Conservation (phyloP, 2,329 filamentous ascomycete genomes). For the Stagonosporopsis rhizophila region DNA sequence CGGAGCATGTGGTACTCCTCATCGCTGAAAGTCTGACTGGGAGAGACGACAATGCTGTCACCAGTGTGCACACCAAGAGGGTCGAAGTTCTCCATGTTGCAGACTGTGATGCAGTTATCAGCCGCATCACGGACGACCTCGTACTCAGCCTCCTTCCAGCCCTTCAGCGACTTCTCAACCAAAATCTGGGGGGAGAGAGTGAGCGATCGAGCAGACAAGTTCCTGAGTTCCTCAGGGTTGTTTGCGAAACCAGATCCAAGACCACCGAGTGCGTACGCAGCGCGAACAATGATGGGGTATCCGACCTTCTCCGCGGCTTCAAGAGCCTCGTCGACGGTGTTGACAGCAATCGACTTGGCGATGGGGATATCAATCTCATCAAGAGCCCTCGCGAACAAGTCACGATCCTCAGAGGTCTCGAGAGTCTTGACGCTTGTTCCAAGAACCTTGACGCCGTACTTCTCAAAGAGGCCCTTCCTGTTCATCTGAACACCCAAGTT, state of each 20-base stretch:
- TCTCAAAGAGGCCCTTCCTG: constrained; percentile 91
- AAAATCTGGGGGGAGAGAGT: constrained; percentile 95
- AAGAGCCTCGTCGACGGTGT: constrained; percentile 89
- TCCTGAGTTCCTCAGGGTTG: constrained; percentile 90
- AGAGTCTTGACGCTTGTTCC: constrained; percentile 94
- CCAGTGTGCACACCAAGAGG: constrained; percentile 97
- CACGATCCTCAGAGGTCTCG: constrained; percentile 93
- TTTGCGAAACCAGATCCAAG: constrained; percentile 95
- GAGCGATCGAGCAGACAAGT: constrained; percentile 90
- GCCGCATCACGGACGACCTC: constrained; percentile 96
- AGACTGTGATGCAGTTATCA: constrained; percentile 99
- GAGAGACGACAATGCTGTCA: constrained; percentile 97
- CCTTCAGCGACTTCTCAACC: constrained; percentile 98
- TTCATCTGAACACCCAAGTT: constrained; percentile 98
- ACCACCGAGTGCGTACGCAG: constrained; percentile 94
- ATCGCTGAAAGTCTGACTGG: constrained; percentile 94
- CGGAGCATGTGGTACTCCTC: constrained; percentile 99
- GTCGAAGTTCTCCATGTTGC: constrained; percentile 99
- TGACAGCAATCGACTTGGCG: constrained; percentile 91
- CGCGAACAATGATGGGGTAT: constrained; percentile 97
- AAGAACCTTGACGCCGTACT: constrained; percentile 93
- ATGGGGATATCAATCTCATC: constrained; percentile 98
- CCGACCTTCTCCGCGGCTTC: constrained; percentile 85
- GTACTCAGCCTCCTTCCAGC: constrained; percentile 99
- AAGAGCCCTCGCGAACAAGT: constrained; percentile 92